Conservation (phyloP, 139 green algal genomes). For the Picochlorum sp. region DNA sequence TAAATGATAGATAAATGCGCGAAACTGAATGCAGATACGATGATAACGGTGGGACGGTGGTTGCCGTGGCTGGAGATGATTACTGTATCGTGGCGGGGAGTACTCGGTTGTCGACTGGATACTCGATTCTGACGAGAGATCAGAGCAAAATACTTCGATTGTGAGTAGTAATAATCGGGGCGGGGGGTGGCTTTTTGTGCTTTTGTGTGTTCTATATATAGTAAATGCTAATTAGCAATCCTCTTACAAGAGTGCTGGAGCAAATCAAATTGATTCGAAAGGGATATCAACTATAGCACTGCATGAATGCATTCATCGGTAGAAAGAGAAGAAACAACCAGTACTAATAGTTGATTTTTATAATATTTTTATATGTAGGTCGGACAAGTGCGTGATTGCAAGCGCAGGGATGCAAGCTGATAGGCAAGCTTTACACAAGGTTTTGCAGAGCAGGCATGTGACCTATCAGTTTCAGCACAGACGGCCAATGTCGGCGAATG, state of each 20-base stretch:
- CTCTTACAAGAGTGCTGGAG: no score
- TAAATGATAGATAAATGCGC: not conserved
- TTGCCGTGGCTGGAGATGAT: slow-evolving; percentile 87
- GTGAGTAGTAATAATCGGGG: no score
- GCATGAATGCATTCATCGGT: no score
- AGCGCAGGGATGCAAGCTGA: slow-evolving; percentile 89
- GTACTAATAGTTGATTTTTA: not conserved
- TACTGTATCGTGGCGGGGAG: slow-evolving; percentile 92
- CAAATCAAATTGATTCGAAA: no score
- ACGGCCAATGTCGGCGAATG: slow-evolving; percentile 75
- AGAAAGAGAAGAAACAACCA: no score
- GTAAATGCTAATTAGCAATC: no score
- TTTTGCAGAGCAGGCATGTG: slow-evolving; percentile 55
- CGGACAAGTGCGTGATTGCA: slow-evolving; percentile 70
- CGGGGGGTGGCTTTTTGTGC: not conserved
- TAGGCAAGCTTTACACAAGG: slow-evolving; percentile 82
- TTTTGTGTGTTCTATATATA: not conserved
- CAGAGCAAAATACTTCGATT: slow-evolving; percentile 72
- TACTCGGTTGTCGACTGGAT: slow-evolving; percentile 92
- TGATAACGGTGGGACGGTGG: slow-evolving; percentile 57
- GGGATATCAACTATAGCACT: no score
- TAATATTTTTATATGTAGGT: slow-evolving; percentile 29
- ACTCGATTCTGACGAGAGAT: slow-evolving; percentile 84
- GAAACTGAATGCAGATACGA: slow-evolving; percentile 5
- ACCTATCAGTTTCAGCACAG: slow-evolving; percentile 76